These are phyloP conservation scores for Pelargonium citronellum DNA, from an alignment of 441 rosid genomes.

Conservation along the genomic window DNA sequence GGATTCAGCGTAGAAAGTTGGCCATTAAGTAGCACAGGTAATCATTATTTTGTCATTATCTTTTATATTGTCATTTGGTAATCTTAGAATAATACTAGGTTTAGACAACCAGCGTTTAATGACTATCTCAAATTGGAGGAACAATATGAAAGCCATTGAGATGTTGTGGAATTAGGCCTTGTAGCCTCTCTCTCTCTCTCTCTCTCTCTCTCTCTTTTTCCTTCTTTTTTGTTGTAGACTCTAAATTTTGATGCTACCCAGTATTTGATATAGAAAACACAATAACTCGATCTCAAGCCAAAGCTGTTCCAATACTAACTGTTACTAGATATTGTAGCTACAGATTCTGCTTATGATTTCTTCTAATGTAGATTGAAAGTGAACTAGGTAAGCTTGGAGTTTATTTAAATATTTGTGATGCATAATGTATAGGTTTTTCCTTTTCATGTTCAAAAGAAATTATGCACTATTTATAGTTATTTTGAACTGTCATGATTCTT, in stretches of 20 bases:
- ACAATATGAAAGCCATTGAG: background rate
- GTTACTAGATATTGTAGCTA: background rate
- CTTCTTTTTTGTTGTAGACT: background rate
- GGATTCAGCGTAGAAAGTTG: conserved; percentile 72
- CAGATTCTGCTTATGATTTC: background rate
- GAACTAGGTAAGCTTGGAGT: background rate
- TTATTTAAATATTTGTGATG: background rate
- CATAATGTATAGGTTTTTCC: background rate
- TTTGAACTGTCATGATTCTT: conserved; percentile 7
- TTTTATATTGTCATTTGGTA: background rate
- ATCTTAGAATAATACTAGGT: background rate
- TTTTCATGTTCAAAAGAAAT: too few relatives aligned
- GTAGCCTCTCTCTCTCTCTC: background rate
- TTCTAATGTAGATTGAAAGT: background rate
- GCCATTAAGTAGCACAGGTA: conserved; percentile 88
- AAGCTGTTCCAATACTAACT: background rate
- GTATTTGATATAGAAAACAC: background rate
- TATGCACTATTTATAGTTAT: too few relatives aligned
- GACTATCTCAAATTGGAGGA: background rate
- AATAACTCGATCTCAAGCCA: background rate
- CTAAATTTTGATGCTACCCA: background rate
- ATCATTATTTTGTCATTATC: conserved; percentile 6
- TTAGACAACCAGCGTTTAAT: background rate
- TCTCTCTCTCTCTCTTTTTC: too few relatives aligned
- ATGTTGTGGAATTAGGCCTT: background rate